These are phyloP conservation scores for Talaromyces adpressus DNA, from an alignment of 495 filamentous ascomycete genomes.

Conservation along the genomic window DNA sequence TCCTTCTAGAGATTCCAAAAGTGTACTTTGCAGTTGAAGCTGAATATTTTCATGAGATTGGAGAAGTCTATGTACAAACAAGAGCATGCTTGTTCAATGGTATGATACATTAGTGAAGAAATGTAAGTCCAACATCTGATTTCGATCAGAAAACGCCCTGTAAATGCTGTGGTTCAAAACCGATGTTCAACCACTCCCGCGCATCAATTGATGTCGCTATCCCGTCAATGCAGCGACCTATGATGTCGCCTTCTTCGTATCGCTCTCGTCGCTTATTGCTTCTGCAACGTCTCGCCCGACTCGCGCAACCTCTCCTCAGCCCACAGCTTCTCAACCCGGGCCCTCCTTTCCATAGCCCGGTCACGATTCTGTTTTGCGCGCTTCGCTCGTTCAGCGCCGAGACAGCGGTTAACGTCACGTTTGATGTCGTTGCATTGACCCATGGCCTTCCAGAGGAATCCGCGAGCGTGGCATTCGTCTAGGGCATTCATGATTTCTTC, in stretches of 20 bases:
- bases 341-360: slow-evolving; percentile 57
- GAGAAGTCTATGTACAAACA: not conserved
- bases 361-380: slow-evolving; percentile 72
- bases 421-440: slow-evolving; percentile 90
- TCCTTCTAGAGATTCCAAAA: not conserved
- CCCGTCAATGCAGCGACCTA: not conserved
- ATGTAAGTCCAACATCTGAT: not conserved
- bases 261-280: slow-evolving; percentile 7
- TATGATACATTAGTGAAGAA: not conserved
- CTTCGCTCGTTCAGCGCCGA: slow-evolving; percentile 69
- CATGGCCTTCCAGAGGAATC: slow-evolving; percentile 80
- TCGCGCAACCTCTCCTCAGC: slow-evolving; percentile 47
- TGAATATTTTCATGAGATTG: not conserved
- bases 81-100: not conserved
- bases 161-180: not conserved
- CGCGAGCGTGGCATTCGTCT: slow-evolving; percentile 89
- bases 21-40: not conserved
- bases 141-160: not conserved
- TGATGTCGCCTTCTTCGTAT: not conserved
- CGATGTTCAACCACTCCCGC: not conserved
- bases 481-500: slow-evolving; percentile 87
- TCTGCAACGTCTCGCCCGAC: slow-evolving; percentile 15
- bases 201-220: not conserved
- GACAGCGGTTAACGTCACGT: slow-evolving; percentile 69
- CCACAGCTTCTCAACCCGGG: slow-evolving; percentile 66